phyloP scores from a whole-genome alignment of 768 basidiomycete genomes.

The Calocera cornea region DNA sequence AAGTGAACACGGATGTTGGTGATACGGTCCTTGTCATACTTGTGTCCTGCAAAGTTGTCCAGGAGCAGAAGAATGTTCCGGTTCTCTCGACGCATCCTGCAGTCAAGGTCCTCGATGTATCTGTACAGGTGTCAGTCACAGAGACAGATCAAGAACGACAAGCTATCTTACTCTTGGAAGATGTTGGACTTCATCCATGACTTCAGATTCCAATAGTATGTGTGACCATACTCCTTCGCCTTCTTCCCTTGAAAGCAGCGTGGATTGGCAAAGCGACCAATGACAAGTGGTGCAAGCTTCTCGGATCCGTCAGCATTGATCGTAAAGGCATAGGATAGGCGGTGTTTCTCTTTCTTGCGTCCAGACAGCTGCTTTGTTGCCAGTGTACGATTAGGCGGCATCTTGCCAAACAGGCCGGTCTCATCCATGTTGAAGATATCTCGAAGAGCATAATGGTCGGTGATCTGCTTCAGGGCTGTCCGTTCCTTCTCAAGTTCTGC shows the following conservation, averaged over 20 bases:
- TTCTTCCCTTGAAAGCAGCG: conserved; percentile 22
- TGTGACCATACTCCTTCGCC: conserved; percentile 17
- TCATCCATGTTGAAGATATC: not conserved
- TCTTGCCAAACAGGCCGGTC: not conserved
- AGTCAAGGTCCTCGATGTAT: conserved; percentile 24
- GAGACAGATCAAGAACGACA: conserved; percentile 7
- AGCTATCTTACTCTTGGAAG: conserved; percentile 26
- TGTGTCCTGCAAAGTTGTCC: conserved; percentile 27
- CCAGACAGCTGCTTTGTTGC: conserved; percentile 25
- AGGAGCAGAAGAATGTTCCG: conserved; percentile 20
- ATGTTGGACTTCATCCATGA: conserved; percentile 29
- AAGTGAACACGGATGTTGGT: conserved; percentile 23
- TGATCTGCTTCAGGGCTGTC: conserved; percentile 13
- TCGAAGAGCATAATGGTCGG: not conserved
- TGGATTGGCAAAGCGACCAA: conserved; percentile 25
- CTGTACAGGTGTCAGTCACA: conserved; percentile 7
- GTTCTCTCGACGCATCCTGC: conserved; percentile 17
- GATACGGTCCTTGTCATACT: conserved; percentile 6
- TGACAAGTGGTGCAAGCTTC: conserved; percentile 24
- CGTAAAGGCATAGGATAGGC: conserved; percentile 25
- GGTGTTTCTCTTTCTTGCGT: conserved; percentile 24
- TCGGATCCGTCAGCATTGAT: conserved; percentile 26
- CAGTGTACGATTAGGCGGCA: conserved; percentile 25
- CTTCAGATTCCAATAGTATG: conserved; percentile 30
- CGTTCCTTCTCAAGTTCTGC: conserved; percentile 17